Conservation (phyloP, 2,329 filamentous ascomycete genomes). For the Diaporthe capsici region DNA sequence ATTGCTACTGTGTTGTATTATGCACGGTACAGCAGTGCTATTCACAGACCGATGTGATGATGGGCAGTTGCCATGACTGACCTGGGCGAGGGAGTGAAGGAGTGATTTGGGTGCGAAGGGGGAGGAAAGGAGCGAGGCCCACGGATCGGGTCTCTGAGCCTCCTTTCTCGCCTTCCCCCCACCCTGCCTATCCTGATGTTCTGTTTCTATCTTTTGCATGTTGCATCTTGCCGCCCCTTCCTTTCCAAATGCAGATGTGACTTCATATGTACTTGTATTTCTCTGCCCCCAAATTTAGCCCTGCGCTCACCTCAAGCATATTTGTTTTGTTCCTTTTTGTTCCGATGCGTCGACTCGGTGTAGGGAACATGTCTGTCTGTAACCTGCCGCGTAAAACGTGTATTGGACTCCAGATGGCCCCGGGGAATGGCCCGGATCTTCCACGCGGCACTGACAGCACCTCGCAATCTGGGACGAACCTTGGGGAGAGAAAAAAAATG, state of each 20-base stretch:
- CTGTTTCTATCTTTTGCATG: constrained; percentile 27
- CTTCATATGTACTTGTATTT: not conserved
- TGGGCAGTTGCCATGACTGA: not conserved
- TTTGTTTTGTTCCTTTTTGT: constrained; percentile 6
- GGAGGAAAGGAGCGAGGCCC: constrained; percentile 26
- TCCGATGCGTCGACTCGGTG: constrained; percentile 34
- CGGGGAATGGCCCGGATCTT: constrained; percentile 33
- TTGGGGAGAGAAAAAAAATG: not conserved
- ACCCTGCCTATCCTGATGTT: constrained; percentile 32
- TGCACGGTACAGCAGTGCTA: not conserved
- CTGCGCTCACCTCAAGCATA: not conserved
- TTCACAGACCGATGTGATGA: not conserved
- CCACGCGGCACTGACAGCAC: constrained; percentile 9
- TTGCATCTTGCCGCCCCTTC: constrained; percentile 16
- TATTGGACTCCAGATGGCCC: not conserved
- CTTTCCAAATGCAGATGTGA: not conserved
- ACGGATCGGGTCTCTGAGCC: constrained; percentile 29
- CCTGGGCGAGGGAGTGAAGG: not conserved
- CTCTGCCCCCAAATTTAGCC: not conserved
- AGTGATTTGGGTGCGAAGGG: constrained; percentile 10
- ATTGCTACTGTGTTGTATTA: not conserved
- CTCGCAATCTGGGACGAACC: constrained; percentile 29
- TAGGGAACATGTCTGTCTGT: constrained; percentile 37
- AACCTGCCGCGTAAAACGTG: constrained; percentile 35
- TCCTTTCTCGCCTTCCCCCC: constrained; percentile 8